These are phyloP conservation scores for Marasmius fiardii DNA, from an alignment of 1,284 basidiomycete genomes.

Conservation along the genomic window DNA sequence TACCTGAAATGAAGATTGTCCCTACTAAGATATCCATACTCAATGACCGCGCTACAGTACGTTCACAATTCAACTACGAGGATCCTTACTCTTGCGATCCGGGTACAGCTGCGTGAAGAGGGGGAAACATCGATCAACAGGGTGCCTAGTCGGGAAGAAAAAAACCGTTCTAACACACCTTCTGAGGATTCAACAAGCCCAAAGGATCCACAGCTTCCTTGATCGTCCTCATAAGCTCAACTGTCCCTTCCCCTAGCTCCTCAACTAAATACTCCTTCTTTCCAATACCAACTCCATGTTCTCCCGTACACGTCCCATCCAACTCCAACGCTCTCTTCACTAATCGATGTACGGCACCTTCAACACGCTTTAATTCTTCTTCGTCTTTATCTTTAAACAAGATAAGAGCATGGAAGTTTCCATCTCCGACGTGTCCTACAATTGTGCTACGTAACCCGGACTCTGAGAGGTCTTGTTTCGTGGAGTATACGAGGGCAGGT, in stretches of 20 bases:
- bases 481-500: conserved; percentile 67
- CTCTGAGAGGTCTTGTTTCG: conserved; percentile 70
- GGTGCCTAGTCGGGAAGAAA: background rate
- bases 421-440: conserved; percentile 86
- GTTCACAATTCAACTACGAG: no score
- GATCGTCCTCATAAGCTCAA: conserved; percentile 77
- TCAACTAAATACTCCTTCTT: conserved; percentile 70
- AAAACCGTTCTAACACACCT: conserved; percentile 40
- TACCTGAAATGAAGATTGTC: no score
- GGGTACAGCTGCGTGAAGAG: background rate
- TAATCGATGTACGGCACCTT: background rate
- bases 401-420: conserved; percentile 72
- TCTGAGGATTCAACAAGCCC: conserved; percentile 80
- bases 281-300: conserved; percentile 68
- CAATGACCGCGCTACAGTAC: no score
- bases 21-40: no score
- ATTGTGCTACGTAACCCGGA: conserved; percentile 67
- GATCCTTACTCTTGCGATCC: background rate
- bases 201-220: conserved; percentile 75
- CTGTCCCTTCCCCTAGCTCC: conserved; percentile 77
- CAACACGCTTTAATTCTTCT: conserved; percentile 35
- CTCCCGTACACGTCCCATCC: conserved; percentile 41
- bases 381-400: conserved; percentile 60
- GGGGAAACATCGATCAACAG: background rate
- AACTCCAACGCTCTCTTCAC: no score